A percentile compares a stretch with the other conserved stretches of the same genome.
Conservation (phyloP, 2,329 filamentous ascomycete genomes). For the Ophiosphaerella herpotricha region DNA sequence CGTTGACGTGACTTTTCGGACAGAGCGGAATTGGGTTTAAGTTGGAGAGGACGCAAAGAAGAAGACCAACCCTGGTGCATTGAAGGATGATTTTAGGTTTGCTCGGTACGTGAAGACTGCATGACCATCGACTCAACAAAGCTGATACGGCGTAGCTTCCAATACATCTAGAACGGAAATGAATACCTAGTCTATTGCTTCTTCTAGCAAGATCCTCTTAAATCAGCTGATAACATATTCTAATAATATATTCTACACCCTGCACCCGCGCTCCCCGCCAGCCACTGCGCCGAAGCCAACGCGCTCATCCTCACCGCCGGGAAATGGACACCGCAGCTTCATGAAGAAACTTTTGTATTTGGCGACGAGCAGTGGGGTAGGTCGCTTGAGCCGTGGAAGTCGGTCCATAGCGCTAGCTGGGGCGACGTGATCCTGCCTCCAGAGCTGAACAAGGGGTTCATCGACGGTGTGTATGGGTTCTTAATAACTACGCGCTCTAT, state of each 20-base stretch:
- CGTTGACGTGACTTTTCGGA: background rate
- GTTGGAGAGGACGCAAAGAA: constrained; percentile 31
- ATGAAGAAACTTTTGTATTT: constrained; percentile 68
- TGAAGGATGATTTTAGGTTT: constrained; percentile 29
- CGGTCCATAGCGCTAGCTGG: no score
- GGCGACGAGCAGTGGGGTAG: constrained; percentile 67
- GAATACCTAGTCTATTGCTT: constrained; percentile 38
- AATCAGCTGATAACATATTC: constrained; percentile 23
- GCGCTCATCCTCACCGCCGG: constrained; percentile 60
- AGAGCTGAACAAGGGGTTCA: no score
- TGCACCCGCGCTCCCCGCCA: constrained; percentile 15
- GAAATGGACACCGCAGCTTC: constrained; percentile 60
- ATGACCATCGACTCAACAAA: no score
- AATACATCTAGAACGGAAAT: constrained; percentile 32
- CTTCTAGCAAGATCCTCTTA: constrained; percentile 30
- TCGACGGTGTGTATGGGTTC: no score
- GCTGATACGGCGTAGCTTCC: constrained; percentile 16
- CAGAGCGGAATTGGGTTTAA: constrained; percentile 25
- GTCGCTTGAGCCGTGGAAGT: constrained; percentile 50
- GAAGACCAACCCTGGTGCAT: constrained; percentile 23
- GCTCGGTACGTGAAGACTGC: constrained; percentile 16
- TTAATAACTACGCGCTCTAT: no score
- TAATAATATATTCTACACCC: constrained; percentile 25
- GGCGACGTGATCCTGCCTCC: no score
- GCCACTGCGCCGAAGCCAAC: constrained; percentile 45